Evolutionary conservation across 2,329 filamentous ascomycete genomes (phyloP).

Genomic region (Colletotrichum paranaense): DNA sequence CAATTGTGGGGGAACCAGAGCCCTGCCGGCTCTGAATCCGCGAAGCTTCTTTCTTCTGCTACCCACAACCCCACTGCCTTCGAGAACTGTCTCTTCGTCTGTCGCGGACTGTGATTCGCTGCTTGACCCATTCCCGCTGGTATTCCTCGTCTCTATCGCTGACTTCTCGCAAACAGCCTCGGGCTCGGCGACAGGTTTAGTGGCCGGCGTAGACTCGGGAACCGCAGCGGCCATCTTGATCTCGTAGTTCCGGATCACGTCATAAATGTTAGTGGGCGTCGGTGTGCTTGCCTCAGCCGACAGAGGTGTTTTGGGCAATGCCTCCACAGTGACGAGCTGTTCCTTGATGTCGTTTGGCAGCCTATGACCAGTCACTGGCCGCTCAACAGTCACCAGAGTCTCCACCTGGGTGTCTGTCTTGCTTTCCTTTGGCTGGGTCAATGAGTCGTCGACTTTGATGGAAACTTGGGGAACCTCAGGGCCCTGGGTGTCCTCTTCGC

Average conservation of each 20-base stretch:
- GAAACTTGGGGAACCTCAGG: not conserved
- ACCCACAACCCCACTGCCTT: conserved; percentile 44
- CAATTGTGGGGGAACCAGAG: conserved; percentile 44
- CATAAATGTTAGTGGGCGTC: conserved; percentile 32
- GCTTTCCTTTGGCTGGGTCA: not conserved
- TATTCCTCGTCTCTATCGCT: not conserved
- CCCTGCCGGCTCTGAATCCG: conserved; percentile 43
- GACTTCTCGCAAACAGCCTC: not conserved
- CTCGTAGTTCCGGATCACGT: conserved; percentile 35
- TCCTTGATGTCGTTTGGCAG: conserved; percentile 9
- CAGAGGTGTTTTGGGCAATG: not conserved
- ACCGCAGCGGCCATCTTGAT: conserved; percentile 29
- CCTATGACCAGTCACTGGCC: too few species aligned
- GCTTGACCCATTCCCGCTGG: not conserved
- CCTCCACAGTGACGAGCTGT: conserved; percentile 18
- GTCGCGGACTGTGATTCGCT: conserved; percentile 21
- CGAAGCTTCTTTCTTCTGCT: conserved; percentile 45
- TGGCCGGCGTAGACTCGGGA: not conserved
- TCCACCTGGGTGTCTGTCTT: not conserved
- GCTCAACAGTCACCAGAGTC: not conserved
- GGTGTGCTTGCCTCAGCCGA: conserved; percentile 17
- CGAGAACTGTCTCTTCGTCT: conserved; percentile 40
- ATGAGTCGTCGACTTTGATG: not conserved
- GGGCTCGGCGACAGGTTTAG: not conserved
- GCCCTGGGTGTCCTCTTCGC: not conserved